A percentile compares a stretch with the other conserved stretches of the same genome.
phyloP scores from a whole-genome alignment of 1,139 yeast species.

The Kluyveromyces sp. region DNA sequence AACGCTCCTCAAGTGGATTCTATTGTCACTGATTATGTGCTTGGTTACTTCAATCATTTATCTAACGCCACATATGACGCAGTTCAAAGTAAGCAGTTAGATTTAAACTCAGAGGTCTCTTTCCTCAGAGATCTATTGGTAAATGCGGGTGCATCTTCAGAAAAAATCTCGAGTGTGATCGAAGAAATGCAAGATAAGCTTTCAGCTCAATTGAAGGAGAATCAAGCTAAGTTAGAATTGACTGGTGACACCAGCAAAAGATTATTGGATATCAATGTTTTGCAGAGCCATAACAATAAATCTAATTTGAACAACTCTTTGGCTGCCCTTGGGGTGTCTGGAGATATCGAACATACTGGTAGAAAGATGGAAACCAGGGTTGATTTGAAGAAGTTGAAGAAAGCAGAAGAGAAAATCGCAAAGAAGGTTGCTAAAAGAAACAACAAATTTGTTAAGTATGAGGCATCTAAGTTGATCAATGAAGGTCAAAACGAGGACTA shows the following conservation, averaged over 20 bases:
- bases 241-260: constrained; percentile 82
- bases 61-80: constrained; percentile 71
- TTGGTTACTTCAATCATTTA: constrained; percentile 79
- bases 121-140: constrained; percentile 57
- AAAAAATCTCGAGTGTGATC: constrained; percentile 45
- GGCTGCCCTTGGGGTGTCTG: constrained; percentile 64
- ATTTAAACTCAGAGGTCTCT: constrained; percentile 55
- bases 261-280: constrained; percentile 59
- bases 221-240: constrained; percentile 58
- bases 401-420: constrained; percentile 91
- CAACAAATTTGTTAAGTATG: constrained; percentile 77
- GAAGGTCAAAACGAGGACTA: constrained; percentile 62
- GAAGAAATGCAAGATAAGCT: constrained; percentile 42
- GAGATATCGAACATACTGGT: constrained; percentile 86
- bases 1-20: constrained; percentile 84
- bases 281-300: constrained; percentile 50
- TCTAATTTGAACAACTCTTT: constrained; percentile 67
- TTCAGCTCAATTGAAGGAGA: constrained; percentile 51
- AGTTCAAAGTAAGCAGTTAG: constrained; percentile 66
- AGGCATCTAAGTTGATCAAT: constrained; percentile 79
- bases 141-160: constrained; percentile 73
- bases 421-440: constrained; percentile 93
- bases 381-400: constrained; percentile 91
- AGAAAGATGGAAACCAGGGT: constrained; percentile 89
- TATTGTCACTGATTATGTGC: constrained; percentile 85